Conservation (phyloP, 1,284 basidiomycete genomes). For the Cryptococcus sp. region DNA sequence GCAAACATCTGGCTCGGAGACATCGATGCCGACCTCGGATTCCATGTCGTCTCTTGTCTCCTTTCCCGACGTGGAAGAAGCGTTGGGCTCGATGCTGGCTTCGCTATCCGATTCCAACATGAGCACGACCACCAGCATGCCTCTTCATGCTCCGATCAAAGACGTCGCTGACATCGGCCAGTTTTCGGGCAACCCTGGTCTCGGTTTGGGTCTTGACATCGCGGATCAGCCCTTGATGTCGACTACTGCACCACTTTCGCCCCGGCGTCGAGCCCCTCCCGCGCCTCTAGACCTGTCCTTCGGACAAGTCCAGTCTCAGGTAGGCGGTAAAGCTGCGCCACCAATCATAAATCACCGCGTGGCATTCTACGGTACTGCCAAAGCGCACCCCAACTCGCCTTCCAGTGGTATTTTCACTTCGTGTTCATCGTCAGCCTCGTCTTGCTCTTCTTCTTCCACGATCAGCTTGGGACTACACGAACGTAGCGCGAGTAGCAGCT, state of each 20-base stretch:
- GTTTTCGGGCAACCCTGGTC: constrained; percentile 21
- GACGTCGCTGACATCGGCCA: constrained; percentile 2
- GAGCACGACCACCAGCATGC: constrained; percentile 13
- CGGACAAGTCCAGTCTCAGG: constrained; percentile 3
- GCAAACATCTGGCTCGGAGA: constrained; percentile 30
- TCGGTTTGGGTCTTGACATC: constrained; percentile 36
- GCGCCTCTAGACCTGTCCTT: constrained; percentile 27
- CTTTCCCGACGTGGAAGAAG: constrained; percentile 46
- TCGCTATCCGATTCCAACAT: constrained; percentile 31
- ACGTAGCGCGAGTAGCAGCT: constrained; percentile 1
- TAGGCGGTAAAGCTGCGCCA: constrained; percentile 27
- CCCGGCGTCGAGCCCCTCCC: constrained; percentile 19
- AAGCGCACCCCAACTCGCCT: constrained; percentile 32
- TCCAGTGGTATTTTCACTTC: constrained; percentile 31
- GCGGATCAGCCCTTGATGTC: constrained; percentile 17
- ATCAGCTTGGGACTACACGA: constrained; percentile 3
- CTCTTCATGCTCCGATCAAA: constrained; percentile 10
- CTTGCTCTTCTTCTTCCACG: constrained; percentile 9
- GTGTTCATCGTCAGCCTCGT: constrained; percentile 1
- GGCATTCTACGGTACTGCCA: constrained; percentile 43
- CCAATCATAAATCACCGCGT: constrained; percentile 42
- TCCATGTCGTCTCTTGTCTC: constrained; percentile 32
- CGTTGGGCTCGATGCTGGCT: constrained; percentile 40
- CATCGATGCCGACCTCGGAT: constrained; percentile 23
- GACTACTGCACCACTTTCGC: constrained; percentile 35